A percentile compares a stretch with the other conserved stretches of the same genome.
These are phyloP conservation scores for Novymonas esmeraldas DNA, from an alignment of 208 protist species.

Conservation along the genomic window DNA sequence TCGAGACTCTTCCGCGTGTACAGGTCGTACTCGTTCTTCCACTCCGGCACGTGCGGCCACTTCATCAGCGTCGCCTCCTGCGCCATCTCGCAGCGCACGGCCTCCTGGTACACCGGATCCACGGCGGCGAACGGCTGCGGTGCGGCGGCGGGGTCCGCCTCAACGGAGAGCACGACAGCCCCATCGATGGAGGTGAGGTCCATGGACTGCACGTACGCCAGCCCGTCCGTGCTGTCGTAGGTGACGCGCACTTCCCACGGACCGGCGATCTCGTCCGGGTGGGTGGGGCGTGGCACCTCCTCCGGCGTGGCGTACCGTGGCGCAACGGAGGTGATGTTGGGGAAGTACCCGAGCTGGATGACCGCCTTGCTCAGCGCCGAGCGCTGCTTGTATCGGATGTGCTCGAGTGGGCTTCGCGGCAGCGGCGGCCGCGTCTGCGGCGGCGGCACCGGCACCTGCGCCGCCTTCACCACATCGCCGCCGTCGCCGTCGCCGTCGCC, in stretches of 20 bases:
- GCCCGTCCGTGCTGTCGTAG: constrained; percentile 76
- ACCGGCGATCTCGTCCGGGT: constrained; percentile 91
- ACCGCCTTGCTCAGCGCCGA: constrained; percentile 61
- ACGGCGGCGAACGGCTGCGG: constrained; percentile 63
- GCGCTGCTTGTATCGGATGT: constrained; percentile 63
- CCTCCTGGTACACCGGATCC: constrained; percentile 80
- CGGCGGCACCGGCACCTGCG: constrained; percentile 70
- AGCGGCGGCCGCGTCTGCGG: constrained; percentile 45
- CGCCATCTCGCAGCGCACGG: constrained; percentile 68
- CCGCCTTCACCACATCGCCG: constrained; percentile 43
- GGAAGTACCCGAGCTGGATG: constrained; percentile 88
- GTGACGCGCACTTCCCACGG: constrained; percentile 84
- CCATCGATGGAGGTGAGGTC: constrained; percentile 69
- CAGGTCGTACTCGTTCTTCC: constrained; percentile 87
- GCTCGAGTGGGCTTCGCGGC: constrained; percentile 74
- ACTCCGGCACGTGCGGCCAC: constrained; percentile 87
- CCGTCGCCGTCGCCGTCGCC: constrained; percentile 22
- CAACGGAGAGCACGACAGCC: constrained; percentile 54
- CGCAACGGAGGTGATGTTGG: constrained; percentile 72
- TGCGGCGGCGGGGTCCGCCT: constrained; percentile 27
- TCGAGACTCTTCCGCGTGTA: constrained; percentile 73
- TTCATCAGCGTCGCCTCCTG: constrained; percentile 82
- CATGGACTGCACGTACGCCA: constrained; percentile 72
- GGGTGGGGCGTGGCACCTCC: constrained; percentile 74
- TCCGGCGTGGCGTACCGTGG: constrained; percentile 35